These are phyloP conservation scores for Candida pseudoglaebosa DNA, from an alignment of 805 yeast species.

Conservation along the genomic window DNA sequence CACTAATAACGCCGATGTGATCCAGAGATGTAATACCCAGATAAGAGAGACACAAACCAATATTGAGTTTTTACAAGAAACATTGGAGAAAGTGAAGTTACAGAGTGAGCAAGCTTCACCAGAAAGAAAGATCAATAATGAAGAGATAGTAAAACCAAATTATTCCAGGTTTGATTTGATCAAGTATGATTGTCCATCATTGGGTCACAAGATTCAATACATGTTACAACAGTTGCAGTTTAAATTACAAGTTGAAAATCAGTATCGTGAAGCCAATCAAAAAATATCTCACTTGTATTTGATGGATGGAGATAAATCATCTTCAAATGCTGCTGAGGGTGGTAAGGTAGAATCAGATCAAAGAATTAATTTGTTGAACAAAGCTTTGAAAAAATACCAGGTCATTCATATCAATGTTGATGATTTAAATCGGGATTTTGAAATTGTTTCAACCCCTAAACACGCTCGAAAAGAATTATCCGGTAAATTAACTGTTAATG, in stretches of 20 bases:
- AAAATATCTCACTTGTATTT: constrained; percentile 82
- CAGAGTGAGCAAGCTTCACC: constrained; percentile 13
- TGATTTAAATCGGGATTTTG: constrained; percentile 63
- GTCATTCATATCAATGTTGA: constrained; percentile 78
- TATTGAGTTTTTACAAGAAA: constrained; percentile 80
- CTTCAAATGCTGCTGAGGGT: constrained; percentile 83
- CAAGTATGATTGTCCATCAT: constrained; percentile 89
- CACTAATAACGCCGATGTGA: constrained; percentile 76
- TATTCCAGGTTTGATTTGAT: constrained; percentile 75
- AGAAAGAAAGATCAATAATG: constrained; percentile 2
- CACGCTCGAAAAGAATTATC: constrained; percentile 79
- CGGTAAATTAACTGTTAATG: constrained; percentile 71
- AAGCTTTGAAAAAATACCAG: constrained; percentile 81
- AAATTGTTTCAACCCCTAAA: constrained; percentile 62
- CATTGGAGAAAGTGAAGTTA: constrained; percentile 57
- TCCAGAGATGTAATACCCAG: constrained; percentile 85
- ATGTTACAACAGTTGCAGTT: constrained; percentile 95
- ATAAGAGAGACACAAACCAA: constrained; percentile 90
- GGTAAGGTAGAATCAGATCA: constrained; percentile 82
- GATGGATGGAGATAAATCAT: constrained; percentile 85
- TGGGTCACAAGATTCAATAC: constrained; percentile 91
- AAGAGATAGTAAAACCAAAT: constrained; percentile 30
- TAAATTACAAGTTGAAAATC: constrained; percentile 89
- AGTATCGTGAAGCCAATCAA: constrained; percentile 88
- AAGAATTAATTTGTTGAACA: constrained; percentile 77